Evolutionary conservation across 1,284 basidiomycete species (phyloP), one percentile per base, ranked within the genome.

Genomic region (Mycosarcoma mackinlayi): DNA sequence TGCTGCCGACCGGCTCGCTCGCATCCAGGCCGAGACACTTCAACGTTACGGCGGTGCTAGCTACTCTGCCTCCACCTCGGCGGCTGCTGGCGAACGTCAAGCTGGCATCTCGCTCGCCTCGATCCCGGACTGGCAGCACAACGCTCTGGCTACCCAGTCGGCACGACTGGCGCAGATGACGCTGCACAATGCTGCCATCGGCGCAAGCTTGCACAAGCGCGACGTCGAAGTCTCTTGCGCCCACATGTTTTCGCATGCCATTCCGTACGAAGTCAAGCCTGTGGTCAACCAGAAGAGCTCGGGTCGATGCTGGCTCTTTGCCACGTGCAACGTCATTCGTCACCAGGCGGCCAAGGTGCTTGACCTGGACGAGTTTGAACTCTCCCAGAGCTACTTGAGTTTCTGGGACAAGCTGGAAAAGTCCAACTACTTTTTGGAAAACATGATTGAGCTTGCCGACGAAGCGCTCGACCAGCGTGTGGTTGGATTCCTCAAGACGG

Each of bases 401-500:
- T 31, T 75, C 44, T 75, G 55, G 55, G 73, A 73, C 50, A 94
- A 94, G 85, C 87, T 96, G 48, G 94, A 96, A 86, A 96, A 96
- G 84, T 87, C 90, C 52, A 97, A 98, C 85, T 94, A 92, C 85
- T 96, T 92, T 84, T 88, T 98, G 23, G 94, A 98, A 84, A 85
- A 89, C 44, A 88, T 90, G 57, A 91, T 98, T 73, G 87, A 95
- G 84, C 87, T 92, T 41, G 89, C 89, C 0, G 89, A 93, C 72
- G 87, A 89, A 55, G 89, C 91, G 0, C 84, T 95, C 42, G 92
- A 96, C 57, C 89, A 92, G 76, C 88, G 94, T 3, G 86, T 94
- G 13, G 86, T 97, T 47, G 87, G 86, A 44, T 90, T 90, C 84
- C 87, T 97, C 48, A 88, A 91, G 25, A 82, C 84, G 13, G 89